Evolutionary conservation across 2,329 filamentous ascomycete genomes (phyloP), one percentile per base, ranked within the genome.

Genomic region (Claviceps humidiphila): DNA sequence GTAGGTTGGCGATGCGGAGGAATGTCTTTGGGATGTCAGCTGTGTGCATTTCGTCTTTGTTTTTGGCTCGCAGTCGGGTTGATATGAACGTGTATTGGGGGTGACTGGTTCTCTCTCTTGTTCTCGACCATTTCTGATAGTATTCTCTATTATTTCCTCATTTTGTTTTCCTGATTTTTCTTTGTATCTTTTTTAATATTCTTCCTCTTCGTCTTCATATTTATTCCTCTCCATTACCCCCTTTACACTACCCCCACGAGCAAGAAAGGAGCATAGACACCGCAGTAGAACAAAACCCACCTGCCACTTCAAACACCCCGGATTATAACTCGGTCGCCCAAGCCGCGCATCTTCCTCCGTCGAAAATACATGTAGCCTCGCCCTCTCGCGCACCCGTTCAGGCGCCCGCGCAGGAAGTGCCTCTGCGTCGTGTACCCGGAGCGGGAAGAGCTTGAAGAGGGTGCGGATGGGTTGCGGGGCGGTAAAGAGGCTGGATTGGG

Each of bases 251-350:
- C 9, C 5, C 14, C 13, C 14, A 5, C 6, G 17, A 11, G 5
- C 2, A 6, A 9, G 13, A 37, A 11, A 1, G n/a, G 17, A 44
- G 14, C 5, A 44, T 5, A 13, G 8, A 44, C 13, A 44, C 9
- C 30, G 30, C 30, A 34, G 3, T 34, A 34, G 30, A 34, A 26
- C 7, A 14, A n/a, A 42, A 66, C 80, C 59, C 61, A 91, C 89
- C 86, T 97, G 93, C 89, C 89, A 97, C 73, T 91, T 95, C 63
- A 97, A 74, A 72, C 93, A 98, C 54, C 83, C 81, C 11, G 93
- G 93, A 65, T 97, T 97, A 71, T 85, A 95, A 58, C 88, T 94
- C 26, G 89, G 86, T 34, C 73, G 70, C 4, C 81, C 82, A 41
- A 64, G 63, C 52, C 67, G 66, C 38, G 82, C 85, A 60, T 81